phyloP scores from a whole-genome alignment of 2,329 filamentous ascomycete genomes.

The Alternaria conjuncta region DNA sequence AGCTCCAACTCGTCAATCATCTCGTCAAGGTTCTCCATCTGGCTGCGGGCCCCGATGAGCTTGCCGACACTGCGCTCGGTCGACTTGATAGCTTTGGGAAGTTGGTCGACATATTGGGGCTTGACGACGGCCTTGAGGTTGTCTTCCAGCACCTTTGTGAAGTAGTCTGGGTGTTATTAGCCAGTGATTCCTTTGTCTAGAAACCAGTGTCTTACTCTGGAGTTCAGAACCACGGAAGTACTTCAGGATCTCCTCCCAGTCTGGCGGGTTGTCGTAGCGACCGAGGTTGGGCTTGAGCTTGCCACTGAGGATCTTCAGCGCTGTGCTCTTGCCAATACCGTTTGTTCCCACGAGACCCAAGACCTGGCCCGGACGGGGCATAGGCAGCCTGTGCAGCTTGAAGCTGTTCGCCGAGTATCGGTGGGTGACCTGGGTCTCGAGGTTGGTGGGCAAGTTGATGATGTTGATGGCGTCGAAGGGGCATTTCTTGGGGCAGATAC shows the following conservation, averaged over 20 bases:
- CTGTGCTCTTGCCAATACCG: constrained; percentile 99
- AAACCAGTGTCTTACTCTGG: constrained; percentile 71
- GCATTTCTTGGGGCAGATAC: constrained; percentile 99
- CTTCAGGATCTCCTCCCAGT: constrained; percentile 99
- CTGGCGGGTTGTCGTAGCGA: constrained; percentile 91
- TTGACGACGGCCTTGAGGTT: constrained; percentile 98
- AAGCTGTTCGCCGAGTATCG: constrained; percentile 99
- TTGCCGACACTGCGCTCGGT: constrained; percentile 78
- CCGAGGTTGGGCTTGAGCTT: constrained; percentile 99
- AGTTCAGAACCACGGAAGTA: constrained; percentile 97
- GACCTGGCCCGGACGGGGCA: constrained; percentile 93
- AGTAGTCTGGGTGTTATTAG: constrained; percentile 74
- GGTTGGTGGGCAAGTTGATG: constrained; percentile 99
- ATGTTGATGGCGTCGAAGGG: constrained; percentile 99
- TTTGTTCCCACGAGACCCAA: constrained; percentile 97
- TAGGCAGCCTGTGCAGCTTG: constrained; percentile 96
- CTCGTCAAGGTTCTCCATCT: constrained; percentile 80
- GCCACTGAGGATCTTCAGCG: constrained; percentile 96
- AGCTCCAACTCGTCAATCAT: constrained; percentile 86
- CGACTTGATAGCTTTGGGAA: constrained; percentile 88
- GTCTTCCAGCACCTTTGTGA: constrained; percentile 97
- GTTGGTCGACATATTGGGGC: constrained; percentile 98
- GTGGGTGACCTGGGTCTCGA: constrained; percentile 97
- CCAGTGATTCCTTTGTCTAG: not conserved
- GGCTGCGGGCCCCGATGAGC: constrained; percentile 76